Evolutionary conservation across 2,329 filamentous ascomycete genomes (phyloP), one percentile per base, ranked within the genome.

Genomic region (Aspergillus glaucus): DNA sequence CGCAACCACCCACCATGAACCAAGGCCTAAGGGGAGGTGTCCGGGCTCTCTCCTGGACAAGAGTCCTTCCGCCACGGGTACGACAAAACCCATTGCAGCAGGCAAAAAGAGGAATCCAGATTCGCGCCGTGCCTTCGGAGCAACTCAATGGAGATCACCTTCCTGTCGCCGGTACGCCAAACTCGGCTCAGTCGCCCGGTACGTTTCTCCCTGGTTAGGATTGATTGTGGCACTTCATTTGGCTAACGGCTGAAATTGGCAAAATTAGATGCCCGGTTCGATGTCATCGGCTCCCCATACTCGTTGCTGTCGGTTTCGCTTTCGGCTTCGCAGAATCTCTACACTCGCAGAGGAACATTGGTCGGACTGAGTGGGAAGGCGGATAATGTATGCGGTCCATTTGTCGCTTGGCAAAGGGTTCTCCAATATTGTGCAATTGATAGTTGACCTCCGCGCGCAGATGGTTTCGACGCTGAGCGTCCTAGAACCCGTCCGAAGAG

Each of bases 231-330:
- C 10, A 30, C 30, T 30, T 19, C 6, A 2, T 9, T 17, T 1
- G 36, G 40, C 26, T 24, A 47, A 66, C 44, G 26, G 15, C 21
- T 8, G 7, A 15, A 12, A 15, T 19, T 19, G 9, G 4, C 34
- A 46, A 17, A 6, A 12, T 30, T 59, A 96, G 93, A 97, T 79
- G 93, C 93, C 47, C 84, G 85, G 50, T 98, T 98, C 69, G 89
- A 97, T 70, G 89, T 97, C 43, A 76, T 98, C 55, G 93, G 93
- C 53, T 82, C 88, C 21, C 90, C 92, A 1, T 93, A 93, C 70
- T 97, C 93, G 48, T 82, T 98, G 55, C 84, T 98, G 59, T 96
- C 92, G 19, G 91, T 95, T 56, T 88, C 86, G 6, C 81, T 98
- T 46, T 94, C 93, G 32, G 88, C 93, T 39, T 97, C 92, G 28